phyloP scores from a whole-genome alignment of 306 rosid genomes.

The Ziziphus jujuba region DNA sequence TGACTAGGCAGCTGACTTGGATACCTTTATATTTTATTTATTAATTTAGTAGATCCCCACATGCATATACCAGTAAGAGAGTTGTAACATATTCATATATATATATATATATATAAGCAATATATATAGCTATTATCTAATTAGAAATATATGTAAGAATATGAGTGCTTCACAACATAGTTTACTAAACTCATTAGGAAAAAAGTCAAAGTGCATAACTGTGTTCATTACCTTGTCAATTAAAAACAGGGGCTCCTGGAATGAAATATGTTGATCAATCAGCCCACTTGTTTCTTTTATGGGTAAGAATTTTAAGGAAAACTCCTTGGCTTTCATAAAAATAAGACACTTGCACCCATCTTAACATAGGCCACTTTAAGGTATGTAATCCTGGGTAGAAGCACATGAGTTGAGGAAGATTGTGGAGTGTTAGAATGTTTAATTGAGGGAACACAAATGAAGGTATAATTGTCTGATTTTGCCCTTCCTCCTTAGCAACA shows the following conservation, averaged over 20 bases:
- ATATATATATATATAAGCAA: too few species aligned
- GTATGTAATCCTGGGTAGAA: background rate
- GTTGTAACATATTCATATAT: too few species aligned
- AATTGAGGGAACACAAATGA: background rate
- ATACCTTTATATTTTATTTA: too few species aligned
- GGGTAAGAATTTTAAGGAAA: too few species aligned
- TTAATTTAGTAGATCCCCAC: too few species aligned
- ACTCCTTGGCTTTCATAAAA: background rate
- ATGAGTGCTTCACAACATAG: too few species aligned
- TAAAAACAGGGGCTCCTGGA: slow-evolving; percentile 4
- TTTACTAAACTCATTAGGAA: too few species aligned
- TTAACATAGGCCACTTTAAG: slow-evolving; percentile 10
- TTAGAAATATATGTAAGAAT: too few species aligned
- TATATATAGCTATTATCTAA: too few species aligned
- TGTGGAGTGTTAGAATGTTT: fast-evolving
- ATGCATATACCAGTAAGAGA: too few species aligned
- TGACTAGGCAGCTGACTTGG: too few species aligned
- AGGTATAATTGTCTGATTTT: background rate
- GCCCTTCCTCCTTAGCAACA: background rate
- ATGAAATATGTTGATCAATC: background rate
- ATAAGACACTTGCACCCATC: background rate
- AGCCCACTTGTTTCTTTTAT: background rate
- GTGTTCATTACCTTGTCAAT: slow-evolving; percentile 10
- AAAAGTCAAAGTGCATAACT: too few species aligned
- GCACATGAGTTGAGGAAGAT: background rate